Conservation (phyloP, 148 eudicot species). For the Vaccinium macrocarpon region DNA sequence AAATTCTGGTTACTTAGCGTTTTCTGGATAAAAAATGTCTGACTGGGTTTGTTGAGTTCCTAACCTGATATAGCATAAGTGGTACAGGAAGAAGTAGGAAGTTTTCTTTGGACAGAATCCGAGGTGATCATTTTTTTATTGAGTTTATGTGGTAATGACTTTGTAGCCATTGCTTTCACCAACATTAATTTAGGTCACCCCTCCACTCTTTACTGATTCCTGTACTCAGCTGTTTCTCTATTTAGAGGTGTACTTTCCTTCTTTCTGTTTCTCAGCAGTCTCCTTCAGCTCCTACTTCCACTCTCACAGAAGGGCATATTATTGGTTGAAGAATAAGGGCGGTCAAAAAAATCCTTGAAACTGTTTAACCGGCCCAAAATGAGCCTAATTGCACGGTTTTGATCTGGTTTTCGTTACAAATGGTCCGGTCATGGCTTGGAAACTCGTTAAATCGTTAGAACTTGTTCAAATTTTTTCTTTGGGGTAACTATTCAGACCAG, state of each 20-base stretch:
- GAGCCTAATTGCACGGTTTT: not conserved
- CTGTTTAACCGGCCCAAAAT: not conserved
- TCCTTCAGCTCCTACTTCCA: conserved; percentile 6
- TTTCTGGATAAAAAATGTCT: no score
- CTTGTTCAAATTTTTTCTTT: not conserved
- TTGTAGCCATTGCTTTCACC: not conserved
- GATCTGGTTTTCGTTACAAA: not conserved
- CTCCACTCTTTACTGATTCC: not conserved
- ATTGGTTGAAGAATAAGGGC: not conserved
- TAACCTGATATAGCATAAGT: not conserved
- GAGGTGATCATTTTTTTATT: not conserved
- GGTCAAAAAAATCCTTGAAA: not conserved
- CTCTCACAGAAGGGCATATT: not conserved
- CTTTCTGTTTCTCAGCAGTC: not conserved
- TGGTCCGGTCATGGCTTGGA: not conserved
- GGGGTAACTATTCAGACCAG: no score
- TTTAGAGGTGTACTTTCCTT: not conserved
- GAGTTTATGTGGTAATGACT: conserved; percentile 4
- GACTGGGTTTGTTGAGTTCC: no score
- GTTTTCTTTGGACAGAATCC: not conserved
- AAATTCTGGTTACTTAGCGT: no score
- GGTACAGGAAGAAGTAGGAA: not conserved
- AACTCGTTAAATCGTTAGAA: not conserved
- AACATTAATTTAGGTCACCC: not conserved
- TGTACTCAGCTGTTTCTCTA: not conserved